phyloP scores from a whole-genome alignment of 2,329 filamentous ascomycete genomes.

The Fusarium subglutinans region DNA sequence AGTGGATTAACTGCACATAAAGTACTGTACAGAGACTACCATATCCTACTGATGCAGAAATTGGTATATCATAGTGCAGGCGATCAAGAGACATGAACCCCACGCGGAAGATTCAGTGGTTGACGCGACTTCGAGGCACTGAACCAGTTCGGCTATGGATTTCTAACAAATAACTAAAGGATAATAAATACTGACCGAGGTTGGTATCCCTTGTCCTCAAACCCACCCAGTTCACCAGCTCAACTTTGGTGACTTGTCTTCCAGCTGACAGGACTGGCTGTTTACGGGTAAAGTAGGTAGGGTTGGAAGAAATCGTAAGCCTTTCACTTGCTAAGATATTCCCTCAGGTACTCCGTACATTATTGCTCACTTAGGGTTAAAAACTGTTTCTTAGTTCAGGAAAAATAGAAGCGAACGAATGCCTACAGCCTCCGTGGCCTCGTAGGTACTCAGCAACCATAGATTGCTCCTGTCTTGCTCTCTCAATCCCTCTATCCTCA shows the following conservation, averaged over 20 bases:
- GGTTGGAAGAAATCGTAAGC: neutral
- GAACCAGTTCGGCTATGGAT: neutral
- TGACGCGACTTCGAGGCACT: neutral
- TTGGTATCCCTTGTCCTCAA: neutral
- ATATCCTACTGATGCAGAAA: neutral
- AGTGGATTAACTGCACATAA: neutral
- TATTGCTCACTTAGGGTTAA: neutral
- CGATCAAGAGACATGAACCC: neutral
- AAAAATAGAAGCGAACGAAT: neutral
- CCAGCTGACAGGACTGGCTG: neutral
- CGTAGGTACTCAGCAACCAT: neutral
- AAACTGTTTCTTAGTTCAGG: neutral
- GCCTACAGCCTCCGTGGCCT: neutral
- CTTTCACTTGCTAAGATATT: neutral
- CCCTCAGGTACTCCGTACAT: neutral
- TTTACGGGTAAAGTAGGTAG: neutral
- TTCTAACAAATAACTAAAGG: neutral
- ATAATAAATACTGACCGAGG: neutral
- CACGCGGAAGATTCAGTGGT: neutral
- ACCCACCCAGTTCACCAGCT: neutral
- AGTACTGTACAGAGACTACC: neutral
- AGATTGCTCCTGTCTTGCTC: neutral
- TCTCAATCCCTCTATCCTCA: constrained; percentile 8
- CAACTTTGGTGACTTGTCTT: neutral
- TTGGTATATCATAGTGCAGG: neutral